Conservation (phyloP, 73 alveolate species). For the Paramecium pentaurelia region DNA sequence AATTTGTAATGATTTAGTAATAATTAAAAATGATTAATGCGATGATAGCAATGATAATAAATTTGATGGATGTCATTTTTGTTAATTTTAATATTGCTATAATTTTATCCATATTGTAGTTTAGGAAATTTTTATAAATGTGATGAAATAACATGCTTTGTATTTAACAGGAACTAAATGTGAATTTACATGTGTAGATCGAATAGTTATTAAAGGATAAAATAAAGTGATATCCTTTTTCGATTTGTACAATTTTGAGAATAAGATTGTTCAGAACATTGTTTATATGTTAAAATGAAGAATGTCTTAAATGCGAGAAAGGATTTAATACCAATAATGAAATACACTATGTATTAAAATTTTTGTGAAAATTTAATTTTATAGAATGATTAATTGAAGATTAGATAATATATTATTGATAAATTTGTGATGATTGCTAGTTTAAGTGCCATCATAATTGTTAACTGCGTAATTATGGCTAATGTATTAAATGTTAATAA, state of each 20-base stretch:
- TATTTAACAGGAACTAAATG: background rate
- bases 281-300: no score
- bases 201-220: background rate
- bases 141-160: background rate
- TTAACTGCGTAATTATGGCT: background rate
- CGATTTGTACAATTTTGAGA: no score
- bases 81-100: background rate
- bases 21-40: background rate
- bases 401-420: no score
- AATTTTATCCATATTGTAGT: background rate
- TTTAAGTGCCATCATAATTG: background rate
- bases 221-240: background rate
- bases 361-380: no score
- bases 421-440: background rate
- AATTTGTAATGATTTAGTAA: background rate
- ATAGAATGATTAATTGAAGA: no score
- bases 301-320: no score
- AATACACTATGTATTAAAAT: no score
- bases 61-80: background rate
- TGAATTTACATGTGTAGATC: background rate
- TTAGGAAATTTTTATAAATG: conserved; percentile 51
- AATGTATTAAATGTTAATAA: background rate
- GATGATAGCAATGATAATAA: background rate
- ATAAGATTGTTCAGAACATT: no score
- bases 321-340: no score